Conservation (phyloP, 768 basidiomycete species). For the Lactifluus volemus region DNA sequence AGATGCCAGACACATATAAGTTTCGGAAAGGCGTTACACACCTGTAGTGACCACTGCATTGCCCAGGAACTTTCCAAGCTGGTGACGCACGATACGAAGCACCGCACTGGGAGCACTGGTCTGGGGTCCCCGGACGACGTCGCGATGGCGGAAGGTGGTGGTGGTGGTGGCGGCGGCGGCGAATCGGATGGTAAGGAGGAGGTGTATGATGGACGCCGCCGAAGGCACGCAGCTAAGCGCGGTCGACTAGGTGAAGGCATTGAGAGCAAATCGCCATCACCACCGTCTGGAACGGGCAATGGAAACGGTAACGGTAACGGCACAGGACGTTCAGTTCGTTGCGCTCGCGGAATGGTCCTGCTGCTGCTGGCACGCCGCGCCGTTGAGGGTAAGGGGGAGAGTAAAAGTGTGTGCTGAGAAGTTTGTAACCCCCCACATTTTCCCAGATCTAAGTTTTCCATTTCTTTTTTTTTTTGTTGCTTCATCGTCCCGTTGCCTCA, state of each 20-base stretch:
- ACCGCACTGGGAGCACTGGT: not conserved
- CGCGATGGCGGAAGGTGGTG: not conserved
- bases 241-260: not conserved
- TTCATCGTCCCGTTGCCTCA: too few relatives aligned
- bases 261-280: not conserved
- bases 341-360: not conserved
- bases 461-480: too few relatives aligned
- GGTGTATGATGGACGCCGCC: too few relatives aligned
- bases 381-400: not conserved
- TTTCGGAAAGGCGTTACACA: not conserved
- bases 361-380: not conserved
- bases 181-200: not conserved
- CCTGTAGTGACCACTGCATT: conserved; percentile 19
- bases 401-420: not conserved
- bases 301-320: not conserved
- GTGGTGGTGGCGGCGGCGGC: not conserved
- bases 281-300: not conserved
- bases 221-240: not conserved
- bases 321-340: not conserved
- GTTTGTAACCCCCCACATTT: not conserved
- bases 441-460: too few relatives aligned
- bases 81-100: conserved; percentile 11
- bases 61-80: conserved; percentile 11
- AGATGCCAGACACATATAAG: not conserved
- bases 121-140: not conserved